Evolutionary conservation across 1,284 basidiomycete genomes (phyloP), one percentile per base, ranked within the genome.

Genomic region (Takashimella koratensis): DNA sequence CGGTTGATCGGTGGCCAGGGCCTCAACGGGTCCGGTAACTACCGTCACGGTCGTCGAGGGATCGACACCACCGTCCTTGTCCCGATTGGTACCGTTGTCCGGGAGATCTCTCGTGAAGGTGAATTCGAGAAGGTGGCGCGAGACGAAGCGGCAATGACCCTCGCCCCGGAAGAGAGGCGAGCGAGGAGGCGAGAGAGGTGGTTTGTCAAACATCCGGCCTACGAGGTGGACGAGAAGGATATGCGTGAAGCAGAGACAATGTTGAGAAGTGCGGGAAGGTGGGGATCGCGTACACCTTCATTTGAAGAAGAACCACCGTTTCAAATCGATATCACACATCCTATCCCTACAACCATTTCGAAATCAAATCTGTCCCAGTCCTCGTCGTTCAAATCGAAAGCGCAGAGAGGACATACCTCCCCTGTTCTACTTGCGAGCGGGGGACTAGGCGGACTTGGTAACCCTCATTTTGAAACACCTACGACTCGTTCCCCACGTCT

Each of bases 41-140:
- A 87, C 84, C 84, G 84, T 63, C 88, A 90, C 66, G 94, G 94
- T 1, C 82, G 81, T 58, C 81, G 82, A 50, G 90, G 85, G 0
- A 70, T 81, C 2, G 89, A 92, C 12, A 78, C 84, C 2, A 77
- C 90, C 39, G 82, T 97, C 51, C 79, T 81, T 36, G 90, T 97
- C 0, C 94, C 93, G 0, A 75, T 94, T 0, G 93, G 93, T 0
- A 97, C 93, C 0, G 83, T 96, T 53, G 85, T 97, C 4, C 82
- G 84, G 30, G 86, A 94, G 66, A 79, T 93, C 40, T 66, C 80
- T 5, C 79, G 80, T 41, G 82, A 67, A 43, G 87, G 88, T 60
- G 81, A 88, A 67, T 83, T 84, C 50, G 63, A 68, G 54, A 62
- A 60, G 49, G 43, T 60, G 12, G 50, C 51, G 10, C 46, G 59